Conservation (phyloP, 2,329 filamentous ascomycete genomes). For the Diaporthe ilicicola region DNA sequence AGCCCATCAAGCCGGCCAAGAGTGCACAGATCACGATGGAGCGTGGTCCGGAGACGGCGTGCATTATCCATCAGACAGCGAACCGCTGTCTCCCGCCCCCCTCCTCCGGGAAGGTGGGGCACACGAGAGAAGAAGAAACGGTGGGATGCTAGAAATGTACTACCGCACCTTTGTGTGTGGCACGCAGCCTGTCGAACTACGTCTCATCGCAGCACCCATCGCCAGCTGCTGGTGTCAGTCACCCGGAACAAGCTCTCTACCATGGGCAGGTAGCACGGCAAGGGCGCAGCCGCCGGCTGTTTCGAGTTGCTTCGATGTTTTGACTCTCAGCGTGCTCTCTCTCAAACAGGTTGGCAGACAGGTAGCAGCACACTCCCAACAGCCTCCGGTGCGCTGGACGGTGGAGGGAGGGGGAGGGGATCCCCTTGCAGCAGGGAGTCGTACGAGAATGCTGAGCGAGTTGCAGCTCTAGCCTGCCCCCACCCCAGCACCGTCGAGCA, state of each 20-base stretch:
- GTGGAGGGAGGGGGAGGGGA: not conserved
- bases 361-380: not conserved
- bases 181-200: slow-evolving; percentile 18
- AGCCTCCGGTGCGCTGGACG: not conserved
- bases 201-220: not conserved
- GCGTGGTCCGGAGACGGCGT: not conserved
- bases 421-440: not conserved
- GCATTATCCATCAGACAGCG: slow-evolving; percentile 3
- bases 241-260: not conserved
- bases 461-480: slow-evolving; percentile 10
- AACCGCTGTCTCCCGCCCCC: not conserved
- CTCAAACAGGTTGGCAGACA: not conserved
- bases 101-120: not conserved
- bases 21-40: slow-evolving; percentile 13
- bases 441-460: slow-evolving; percentile 11
- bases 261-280: not conserved
- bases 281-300: not conserved
- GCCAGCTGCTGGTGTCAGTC: not conserved
- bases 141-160: not conserved
- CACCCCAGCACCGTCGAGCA: not conserved
- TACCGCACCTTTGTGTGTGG: slow-evolving; percentile 1
- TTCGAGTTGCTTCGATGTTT: slow-evolving; percentile 10
- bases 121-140: not conserved
- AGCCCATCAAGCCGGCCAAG: not conserved
- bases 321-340: not conserved